A percentile compares a stretch with the other conserved stretches of the same genome.
Conservation (phyloP, 495 filamentous ascomycete species). For the Copromyces sp. region DNA sequence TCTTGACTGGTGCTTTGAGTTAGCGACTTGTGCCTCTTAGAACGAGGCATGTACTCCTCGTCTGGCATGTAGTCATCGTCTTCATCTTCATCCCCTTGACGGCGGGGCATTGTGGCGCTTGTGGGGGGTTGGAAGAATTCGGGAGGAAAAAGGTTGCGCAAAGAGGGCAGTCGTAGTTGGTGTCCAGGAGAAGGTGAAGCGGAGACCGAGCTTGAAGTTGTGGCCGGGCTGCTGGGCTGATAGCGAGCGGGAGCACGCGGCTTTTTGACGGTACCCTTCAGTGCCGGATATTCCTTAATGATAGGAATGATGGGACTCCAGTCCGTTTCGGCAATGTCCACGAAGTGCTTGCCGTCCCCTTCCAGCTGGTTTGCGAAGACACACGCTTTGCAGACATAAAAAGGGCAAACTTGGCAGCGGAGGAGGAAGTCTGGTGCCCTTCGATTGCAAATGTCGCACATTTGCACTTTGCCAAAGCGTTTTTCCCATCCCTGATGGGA, state of each 20-base stretch:
- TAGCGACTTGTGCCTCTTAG: background rate
- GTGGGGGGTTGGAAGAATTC: background rate
- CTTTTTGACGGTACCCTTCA: background rate
- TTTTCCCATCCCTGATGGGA: background rate
- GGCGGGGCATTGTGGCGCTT: background rate
- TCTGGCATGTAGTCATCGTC: background rate
- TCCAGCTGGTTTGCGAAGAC: background rate
- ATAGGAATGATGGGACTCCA: background rate
- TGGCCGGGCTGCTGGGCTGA: background rate
- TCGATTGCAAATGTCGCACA: constrained; percentile 17
- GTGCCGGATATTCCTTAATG: background rate
- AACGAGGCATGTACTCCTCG: background rate
- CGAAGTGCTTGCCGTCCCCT: constrained; percentile 5
- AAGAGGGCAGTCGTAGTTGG: background rate
- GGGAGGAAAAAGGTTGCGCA: background rate
- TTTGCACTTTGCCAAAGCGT: constrained; percentile 11
- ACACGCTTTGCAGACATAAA: constrained; percentile 14
- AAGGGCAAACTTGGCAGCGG: constrained; percentile 3
- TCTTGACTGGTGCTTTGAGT: background rate
- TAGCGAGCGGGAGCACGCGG: background rate
- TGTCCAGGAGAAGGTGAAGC: background rate
- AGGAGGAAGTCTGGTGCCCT: constrained; percentile 9
- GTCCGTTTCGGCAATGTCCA: constrained; percentile 6
- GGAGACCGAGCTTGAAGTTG: background rate
- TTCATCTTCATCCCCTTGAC: background rate